These are phyloP conservation scores for Hibiscus syriacus DNA, from an alignment of 345 rosid genomes.

Conservation along the genomic window DNA sequence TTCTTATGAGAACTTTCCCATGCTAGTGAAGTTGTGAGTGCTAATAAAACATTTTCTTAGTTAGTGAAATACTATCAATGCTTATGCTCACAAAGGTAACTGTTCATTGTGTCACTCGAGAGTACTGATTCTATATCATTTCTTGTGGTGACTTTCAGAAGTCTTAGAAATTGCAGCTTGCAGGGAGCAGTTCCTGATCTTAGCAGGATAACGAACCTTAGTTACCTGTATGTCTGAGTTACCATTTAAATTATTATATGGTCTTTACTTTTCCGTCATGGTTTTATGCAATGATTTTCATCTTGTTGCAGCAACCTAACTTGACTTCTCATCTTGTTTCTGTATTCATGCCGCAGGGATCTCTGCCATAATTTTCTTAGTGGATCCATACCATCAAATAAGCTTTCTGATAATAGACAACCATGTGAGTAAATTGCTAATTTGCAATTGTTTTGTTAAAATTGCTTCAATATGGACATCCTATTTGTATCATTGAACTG, in stretches of 20 bases:
- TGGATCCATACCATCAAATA: conserved; percentile 63
- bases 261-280: not conserved
- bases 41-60: not conserved
- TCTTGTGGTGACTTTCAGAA: conserved; percentile 41
- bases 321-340: conserved; percentile 10
- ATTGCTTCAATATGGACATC: not conserved
- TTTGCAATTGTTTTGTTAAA: not conserved
- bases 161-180: conserved; percentile 85
- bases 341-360: conserved; percentile 52
- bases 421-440: conserved; percentile 45
- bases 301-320: not conserved
- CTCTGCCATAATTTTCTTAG: conserved; percentile 59
- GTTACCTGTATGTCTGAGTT: conserved; percentile 51
- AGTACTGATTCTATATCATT: conserved; percentile 14
- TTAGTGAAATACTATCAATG: no score
- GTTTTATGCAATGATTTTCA: not conserved
- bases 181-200: conserved; percentile 69
- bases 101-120: no score
- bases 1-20: conserved; percentile 4
- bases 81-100: no score
- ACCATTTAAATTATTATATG: not conserved
- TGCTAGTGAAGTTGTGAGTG: conserved; percentile 45
- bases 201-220: conserved; percentile 46
- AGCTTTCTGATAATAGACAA: conserved; percentile 52
- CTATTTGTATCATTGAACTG: not conserved